Percentiles rank a stretch among this genome's conserved stretches.
Conservation (phyloP, 192 early-diverging fungal genomes). For the Jimgerdemannia flammicorona region DNA sequence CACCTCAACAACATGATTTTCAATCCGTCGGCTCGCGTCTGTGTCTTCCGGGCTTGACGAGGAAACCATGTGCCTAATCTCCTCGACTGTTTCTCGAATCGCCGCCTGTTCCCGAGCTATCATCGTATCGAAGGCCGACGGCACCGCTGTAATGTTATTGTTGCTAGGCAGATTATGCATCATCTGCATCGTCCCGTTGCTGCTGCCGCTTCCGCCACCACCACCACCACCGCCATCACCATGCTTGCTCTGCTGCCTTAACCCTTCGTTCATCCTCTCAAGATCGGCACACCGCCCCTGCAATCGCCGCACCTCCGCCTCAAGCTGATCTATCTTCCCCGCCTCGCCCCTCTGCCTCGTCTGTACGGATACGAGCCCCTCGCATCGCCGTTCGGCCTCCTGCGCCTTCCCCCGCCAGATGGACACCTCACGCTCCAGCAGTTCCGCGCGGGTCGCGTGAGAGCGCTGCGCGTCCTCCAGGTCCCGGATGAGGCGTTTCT, state of each 20-base stretch:
- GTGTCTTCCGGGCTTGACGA: no score
- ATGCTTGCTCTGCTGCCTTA: neutral
- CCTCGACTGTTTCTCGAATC: no score
- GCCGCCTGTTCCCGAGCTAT: no score
- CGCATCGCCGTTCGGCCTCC: conserved; percentile 12
- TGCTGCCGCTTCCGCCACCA: no score
- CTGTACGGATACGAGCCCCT: neutral
- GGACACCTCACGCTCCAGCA: conserved; percentile 12
- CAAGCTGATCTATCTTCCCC: neutral
- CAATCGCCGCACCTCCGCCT: neutral
- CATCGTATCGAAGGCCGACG: no score
- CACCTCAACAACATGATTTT: no score
- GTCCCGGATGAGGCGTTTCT: conserved; percentile 13
- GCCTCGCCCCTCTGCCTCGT: neutral
- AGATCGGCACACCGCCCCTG: conserved; percentile 3
- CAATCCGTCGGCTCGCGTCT: no score
- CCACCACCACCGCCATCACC: no score
- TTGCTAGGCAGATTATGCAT: no score
- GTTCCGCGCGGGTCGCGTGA: conserved; percentile 16
- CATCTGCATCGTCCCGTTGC: no score
- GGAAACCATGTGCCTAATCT: no score
- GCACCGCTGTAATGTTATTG: no score
- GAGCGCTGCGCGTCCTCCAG: conserved; percentile 17
- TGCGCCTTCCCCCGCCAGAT: conserved; percentile 14
- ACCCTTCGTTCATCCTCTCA: conserved; percentile 5